Evolutionary conservation across 2,329 filamentous ascomycete species (phyloP).

Genomic region (Raffaelea arxii): DNA sequence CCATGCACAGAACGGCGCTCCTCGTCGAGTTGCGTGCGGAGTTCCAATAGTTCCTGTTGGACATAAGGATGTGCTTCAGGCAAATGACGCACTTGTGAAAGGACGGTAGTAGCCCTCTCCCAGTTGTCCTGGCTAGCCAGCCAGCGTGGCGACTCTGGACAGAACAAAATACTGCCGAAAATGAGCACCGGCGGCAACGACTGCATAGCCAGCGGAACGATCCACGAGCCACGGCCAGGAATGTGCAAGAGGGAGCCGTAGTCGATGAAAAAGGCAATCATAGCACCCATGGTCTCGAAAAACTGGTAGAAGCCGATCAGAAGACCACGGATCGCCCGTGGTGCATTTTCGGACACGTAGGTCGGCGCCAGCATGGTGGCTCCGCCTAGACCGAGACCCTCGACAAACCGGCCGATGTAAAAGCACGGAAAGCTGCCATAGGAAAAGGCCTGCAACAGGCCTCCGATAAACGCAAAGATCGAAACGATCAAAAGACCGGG

Average conservation of each 20-base stretch:
- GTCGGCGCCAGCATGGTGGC: conserved; percentile 49
- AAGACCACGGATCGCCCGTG: conserved; percentile 47
- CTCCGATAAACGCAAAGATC: conserved; percentile 20
- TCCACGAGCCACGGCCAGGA: conserved; percentile 35
- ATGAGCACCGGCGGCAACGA: conserved; percentile 45
- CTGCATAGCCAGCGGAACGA: conserved; percentile 49
- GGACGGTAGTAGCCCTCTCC: conserved; percentile 30
- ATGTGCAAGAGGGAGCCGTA: conserved; percentile 37
- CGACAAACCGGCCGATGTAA: conserved; percentile 33
- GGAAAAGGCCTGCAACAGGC: conserved; percentile 21
- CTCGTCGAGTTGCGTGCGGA: conserved; percentile 19
- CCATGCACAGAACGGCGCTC: conserved; percentile 17
- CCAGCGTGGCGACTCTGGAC: conserved; percentile 52
- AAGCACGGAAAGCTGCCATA: conserved; percentile 20
- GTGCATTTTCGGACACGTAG: conserved; percentile 52
- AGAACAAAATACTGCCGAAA: conserved; percentile 43
- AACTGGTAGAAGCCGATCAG: conserved; percentile 52
- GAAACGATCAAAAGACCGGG: conserved; percentile 19
- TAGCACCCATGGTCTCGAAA: conserved; percentile 41
- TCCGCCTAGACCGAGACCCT: conserved; percentile 40
- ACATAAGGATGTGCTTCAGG: conserved; percentile 26
- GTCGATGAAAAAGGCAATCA: conserved; percentile 45
- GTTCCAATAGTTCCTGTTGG: conserved; percentile 22
- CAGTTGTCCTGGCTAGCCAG: conserved; percentile 48
- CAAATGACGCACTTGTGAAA: conserved; percentile 25